Evolutionary conservation across 768 basidiomycete genomes (phyloP).

Genomic region (Tylopilus subfusipes): DNA sequence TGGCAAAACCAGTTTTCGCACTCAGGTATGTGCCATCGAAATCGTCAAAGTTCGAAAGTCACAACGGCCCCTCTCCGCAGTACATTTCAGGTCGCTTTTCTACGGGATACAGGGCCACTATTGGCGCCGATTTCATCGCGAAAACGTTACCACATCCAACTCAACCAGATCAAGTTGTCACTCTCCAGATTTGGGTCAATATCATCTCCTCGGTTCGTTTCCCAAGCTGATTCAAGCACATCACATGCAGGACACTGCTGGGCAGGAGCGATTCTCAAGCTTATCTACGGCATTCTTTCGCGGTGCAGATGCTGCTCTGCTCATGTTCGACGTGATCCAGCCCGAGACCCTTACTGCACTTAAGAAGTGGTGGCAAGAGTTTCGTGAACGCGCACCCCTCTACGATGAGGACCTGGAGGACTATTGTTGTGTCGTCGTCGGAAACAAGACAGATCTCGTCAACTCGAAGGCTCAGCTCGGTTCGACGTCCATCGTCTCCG

Average conservation of each 20-base stretch:
- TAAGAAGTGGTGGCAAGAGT: constrained; percentile 77
- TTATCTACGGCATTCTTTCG: constrained; percentile 82
- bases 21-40: constrained; percentile 49
- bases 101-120: constrained; percentile 76
- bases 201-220: background rate
- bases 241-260: constrained; percentile 66
- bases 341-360: constrained; percentile 58
- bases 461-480: constrained; percentile 7
- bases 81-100: constrained; percentile 77
- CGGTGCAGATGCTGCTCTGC: constrained; percentile 75
- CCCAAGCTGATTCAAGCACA: constrained; percentile 2
- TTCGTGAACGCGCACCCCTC: constrained; percentile 63
- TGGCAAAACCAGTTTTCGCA: constrained; percentile 81
- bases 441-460: constrained; percentile 73
- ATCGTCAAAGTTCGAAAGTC: background rate
- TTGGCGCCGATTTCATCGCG: constrained; percentile 85
- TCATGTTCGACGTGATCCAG: constrained; percentile 77
- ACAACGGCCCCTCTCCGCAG: constrained; percentile 32
- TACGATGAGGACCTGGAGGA: constrained; percentile 56
- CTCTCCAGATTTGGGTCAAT: constrained; percentile 67
- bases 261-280: constrained; percentile 84
- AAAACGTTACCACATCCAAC: constrained; percentile 66
- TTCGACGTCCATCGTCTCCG: constrained; percentile 28
- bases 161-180: constrained; percentile 51
- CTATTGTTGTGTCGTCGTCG: constrained; percentile 70